Evolutionary conservation across 139 green algal species (phyloP).

Genomic region (Trebouxia sp.): DNA sequence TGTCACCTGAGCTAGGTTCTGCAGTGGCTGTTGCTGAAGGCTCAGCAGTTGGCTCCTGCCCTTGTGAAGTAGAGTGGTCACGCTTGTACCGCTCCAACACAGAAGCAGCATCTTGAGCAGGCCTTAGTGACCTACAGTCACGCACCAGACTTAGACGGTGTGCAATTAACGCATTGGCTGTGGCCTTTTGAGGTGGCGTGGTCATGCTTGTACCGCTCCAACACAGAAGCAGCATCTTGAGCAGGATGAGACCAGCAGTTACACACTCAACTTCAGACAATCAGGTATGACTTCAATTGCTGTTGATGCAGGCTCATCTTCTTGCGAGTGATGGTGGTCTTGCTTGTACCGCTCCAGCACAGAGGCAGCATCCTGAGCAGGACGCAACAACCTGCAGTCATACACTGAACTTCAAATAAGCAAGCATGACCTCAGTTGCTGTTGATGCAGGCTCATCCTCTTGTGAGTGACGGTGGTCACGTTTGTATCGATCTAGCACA

Average conservation of each 20-base stretch:
- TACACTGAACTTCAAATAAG: background rate
- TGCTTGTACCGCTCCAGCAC: constrained; percentile 36
- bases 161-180: no score
- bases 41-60: no score
- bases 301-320: background rate
- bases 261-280: background rate
- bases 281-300: background rate
- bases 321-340: background rate
- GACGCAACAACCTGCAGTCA: constrained; percentile 35
- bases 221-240: constrained; percentile 30
- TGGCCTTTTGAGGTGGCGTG: no score
- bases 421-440: background rate
- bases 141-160: background rate
- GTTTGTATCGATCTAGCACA: no score
- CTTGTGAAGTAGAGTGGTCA: no score
- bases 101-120: constrained; percentile 34
- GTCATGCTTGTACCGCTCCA: constrained; percentile 34
- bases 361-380: constrained; percentile 34
- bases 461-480: no score
- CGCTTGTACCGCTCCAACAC: constrained; percentile 36
- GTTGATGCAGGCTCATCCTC: background rate
- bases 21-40: no score
- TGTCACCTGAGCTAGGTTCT: no score
- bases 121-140: constrained; percentile 32
- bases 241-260: constrained; percentile 36